These are phyloP conservation scores for Litchi chinensis DNA, from an alignment of 345 rosid species.

Conservation along the genomic window DNA sequence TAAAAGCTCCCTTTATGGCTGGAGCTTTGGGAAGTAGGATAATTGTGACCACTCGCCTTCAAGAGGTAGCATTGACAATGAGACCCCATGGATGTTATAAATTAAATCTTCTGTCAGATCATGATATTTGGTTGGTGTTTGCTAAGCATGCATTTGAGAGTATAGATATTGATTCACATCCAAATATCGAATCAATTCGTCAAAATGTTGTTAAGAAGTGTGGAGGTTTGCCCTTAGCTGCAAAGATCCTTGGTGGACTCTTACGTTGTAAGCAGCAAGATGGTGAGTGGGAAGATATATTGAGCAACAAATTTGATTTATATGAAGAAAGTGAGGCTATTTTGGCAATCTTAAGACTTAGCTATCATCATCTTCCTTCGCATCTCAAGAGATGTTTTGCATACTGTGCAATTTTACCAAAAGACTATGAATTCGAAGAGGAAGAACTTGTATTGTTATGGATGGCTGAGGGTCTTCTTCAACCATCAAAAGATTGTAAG, in stretches of 20 bases:
- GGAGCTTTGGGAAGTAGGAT: neutral
- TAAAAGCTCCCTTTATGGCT: neutral
- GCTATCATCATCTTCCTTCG: constrained; percentile 7
- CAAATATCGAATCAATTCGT: neutral
- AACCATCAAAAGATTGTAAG: neutral
- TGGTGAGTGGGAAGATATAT: constrained; percentile 15
- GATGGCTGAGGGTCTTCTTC: constrained; percentile 29
- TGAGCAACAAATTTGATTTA: constrained; percentile 7
- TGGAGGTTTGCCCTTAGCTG: constrained; percentile 25
- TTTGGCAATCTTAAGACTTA: too few species aligned
- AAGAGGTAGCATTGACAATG: constrained; percentile 6
- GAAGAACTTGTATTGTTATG: constrained; percentile 19
- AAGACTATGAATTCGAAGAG: constrained; percentile 24
- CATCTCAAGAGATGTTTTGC: constrained; percentile 20
- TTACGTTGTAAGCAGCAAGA: constrained; percentile 5
- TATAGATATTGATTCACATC: neutral
- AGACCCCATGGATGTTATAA: neutral
- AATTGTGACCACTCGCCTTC: neutral
- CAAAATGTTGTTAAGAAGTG: constrained; percentile 14
- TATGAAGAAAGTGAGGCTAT: too few species aligned
- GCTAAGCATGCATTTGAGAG: constrained; percentile 11
- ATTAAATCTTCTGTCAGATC: neutral
- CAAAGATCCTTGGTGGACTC: constrained; percentile 23
- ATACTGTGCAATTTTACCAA: constrained; percentile 20
- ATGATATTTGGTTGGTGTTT: constrained; percentile 21